These are phyloP conservation scores for Spongispora temasekensis DNA, from an alignment of 1,284 basidiomycete species.

Conservation along the genomic window DNA sequence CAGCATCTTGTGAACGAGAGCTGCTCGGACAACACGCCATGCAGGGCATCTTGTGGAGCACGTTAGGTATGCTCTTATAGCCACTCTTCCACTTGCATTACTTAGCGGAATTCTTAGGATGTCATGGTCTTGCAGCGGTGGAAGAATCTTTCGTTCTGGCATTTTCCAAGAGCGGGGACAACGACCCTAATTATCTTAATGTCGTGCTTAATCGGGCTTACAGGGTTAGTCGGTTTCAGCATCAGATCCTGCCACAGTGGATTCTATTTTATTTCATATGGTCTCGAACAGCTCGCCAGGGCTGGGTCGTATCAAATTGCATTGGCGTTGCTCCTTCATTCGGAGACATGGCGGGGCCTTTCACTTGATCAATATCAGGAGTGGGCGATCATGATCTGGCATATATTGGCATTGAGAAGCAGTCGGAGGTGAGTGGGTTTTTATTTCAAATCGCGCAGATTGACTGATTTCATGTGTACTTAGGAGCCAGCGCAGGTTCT, in stretches of 20 bases:
- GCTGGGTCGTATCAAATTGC: conserved; percentile 66
- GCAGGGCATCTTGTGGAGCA: conserved; percentile 70
- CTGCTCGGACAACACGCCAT: conserved; percentile 73
- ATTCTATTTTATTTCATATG: conserved; percentile 13
- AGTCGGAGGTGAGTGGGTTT: conserved; percentile 58
- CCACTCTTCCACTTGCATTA: neutral
- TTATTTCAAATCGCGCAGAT: conserved; percentile 10
- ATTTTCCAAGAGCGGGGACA: conserved; percentile 57
- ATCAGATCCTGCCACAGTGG: conserved; percentile 9
- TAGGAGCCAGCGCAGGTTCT: conserved; percentile 64
- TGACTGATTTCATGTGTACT: conserved; percentile 9
- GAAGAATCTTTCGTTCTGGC: conserved; percentile 71
- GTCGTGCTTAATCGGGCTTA: conserved; percentile 65
- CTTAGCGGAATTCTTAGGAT: conserved; percentile 49
- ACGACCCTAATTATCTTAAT: conserved; percentile 62
- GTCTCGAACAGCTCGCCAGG: conserved; percentile 55
- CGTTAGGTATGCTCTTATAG: conserved; percentile 49
- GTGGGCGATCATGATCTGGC: conserved; percentile 78
- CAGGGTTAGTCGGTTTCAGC: conserved; percentile 46
- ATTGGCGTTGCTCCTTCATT: conserved; percentile 63
- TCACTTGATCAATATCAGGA: conserved; percentile 59
- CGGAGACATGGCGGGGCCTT: conserved; percentile 68
- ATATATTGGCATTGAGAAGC: conserved; percentile 65
- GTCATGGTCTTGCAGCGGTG: conserved; percentile 58
- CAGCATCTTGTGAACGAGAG: conserved; percentile 52